A percentile compares a stretch with the other conserved stretches of the same genome.
Evolutionary conservation across 2,329 filamentous ascomycete species (phyloP).

Genomic region (Aotearoamyces nothofagi): DNA sequence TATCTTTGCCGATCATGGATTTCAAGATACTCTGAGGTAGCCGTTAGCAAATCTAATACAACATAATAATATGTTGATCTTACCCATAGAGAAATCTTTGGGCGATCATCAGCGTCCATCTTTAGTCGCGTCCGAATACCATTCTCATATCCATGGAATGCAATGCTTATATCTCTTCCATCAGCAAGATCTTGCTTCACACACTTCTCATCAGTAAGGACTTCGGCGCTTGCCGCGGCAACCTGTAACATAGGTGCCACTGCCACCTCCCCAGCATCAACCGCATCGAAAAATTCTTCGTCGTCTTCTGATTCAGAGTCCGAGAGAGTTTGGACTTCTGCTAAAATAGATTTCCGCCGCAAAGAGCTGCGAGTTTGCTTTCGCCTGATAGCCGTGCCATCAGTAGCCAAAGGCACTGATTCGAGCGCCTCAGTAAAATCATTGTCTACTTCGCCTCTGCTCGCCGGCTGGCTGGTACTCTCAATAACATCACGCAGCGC

Average conservation of each 20-base stretch:
- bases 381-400: conserved; percentile 17
- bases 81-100: conserved; percentile 94
- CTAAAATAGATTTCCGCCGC: conserved; percentile 50
- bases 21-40: conserved; percentile 69
- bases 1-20: conserved; percentile 99
- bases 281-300: conserved; percentile 93
- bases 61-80: conserved; percentile 19
- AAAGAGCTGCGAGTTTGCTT: conserved; percentile 29
- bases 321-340: conserved; percentile 58
- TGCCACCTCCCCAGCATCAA: conserved; percentile 84
- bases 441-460: conserved; percentile 7
- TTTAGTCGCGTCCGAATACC: conserved; percentile 66
- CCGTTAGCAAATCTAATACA: background rate
- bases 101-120: conserved; percentile 82
- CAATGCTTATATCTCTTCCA: conserved; percentile 51
- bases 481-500: conserved; percentile 61
- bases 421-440: conserved; percentile 17
- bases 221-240: conserved; percentile 16
- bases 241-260: conserved; percentile 50
- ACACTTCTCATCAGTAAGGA: conserved; percentile 23
- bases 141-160: conserved; percentile 85
- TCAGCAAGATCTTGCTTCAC: conserved; percentile 27
- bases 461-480: conserved; percentile 12
- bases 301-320: conserved; percentile 65
- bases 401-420: conserved; percentile 21